Evolutionary conservation across 306 rosid genomes (phyloP).

Genomic region (Cucurbita moschata): DNA sequence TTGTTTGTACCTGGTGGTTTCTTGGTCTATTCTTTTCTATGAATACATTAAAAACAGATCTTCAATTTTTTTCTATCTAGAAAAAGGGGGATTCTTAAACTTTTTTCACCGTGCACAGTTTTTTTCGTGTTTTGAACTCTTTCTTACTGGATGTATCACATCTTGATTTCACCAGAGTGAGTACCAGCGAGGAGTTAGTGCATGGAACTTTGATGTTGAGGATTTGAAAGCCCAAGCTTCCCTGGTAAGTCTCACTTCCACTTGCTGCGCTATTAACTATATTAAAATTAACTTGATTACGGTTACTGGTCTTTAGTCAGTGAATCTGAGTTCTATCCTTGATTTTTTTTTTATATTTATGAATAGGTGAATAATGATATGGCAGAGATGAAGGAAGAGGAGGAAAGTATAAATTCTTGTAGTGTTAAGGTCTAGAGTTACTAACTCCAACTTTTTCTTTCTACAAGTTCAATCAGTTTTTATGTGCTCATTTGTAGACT

Average conservation of each 20-base stretch:
- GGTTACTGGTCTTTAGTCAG: neutral
- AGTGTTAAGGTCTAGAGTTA: constrained; percentile 21
- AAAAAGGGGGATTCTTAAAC: neutral
- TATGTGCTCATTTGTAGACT: constrained; percentile 4
- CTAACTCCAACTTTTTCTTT: constrained; percentile 6
- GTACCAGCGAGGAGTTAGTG: constrained; percentile 98
- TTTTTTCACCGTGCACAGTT: neutral
- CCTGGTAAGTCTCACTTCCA: constrained; percentile 34
- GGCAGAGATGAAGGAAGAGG: constrained; percentile 58
- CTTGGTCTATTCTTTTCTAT: neutral
- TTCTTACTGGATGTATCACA: neutral
- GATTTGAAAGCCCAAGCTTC: constrained; percentile 98
- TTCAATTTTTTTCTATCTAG: neutral
- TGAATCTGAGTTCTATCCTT: neutral
- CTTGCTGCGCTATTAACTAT: neutral
- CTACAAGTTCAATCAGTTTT: neutral
- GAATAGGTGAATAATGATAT: constrained; percentile 51
- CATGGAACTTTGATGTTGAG: constrained; percentile 90
- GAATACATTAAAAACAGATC: neutral
- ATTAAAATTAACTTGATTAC: neutral
- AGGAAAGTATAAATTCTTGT: constrained; percentile 28
- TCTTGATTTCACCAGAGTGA: constrained; percentile 52
- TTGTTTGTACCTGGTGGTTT: neutral
- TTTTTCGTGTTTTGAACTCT: neutral
- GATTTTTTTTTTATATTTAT: neutral